Percentiles rank a stretch among this genome's conserved stretches.
Evolutionary conservation across 192 early-diverging fungal genomes (phyloP).

Genomic region (Allomyces macrogynus): DNA sequence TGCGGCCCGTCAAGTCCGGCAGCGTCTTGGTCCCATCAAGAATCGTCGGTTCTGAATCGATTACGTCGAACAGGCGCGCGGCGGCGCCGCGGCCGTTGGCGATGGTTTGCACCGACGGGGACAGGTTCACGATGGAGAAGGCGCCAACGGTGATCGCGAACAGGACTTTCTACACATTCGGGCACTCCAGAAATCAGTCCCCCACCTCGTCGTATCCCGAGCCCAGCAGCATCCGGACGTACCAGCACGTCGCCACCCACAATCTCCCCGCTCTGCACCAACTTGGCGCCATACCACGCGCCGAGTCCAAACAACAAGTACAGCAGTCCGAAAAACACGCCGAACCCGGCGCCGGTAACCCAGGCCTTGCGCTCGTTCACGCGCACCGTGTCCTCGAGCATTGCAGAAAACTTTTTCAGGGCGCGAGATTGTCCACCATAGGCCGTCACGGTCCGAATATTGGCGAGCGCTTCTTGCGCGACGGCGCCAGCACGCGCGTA

Average conservation of each 20-base stretch:
- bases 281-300: conserved; percentile 48
- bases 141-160: conserved; percentile 72
- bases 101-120: conserved; percentile 52
- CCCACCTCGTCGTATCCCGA: too few relatives aligned
- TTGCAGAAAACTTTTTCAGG: conserved; percentile 11
- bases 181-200: too few relatives aligned
- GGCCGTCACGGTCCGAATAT: conserved; percentile 74
- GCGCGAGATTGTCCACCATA: conserved; percentile 63
- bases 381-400: conserved; percentile 33
- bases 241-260: conserved; percentile 33
- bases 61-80: conserved; percentile 49
- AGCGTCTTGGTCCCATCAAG: conserved; percentile 16
- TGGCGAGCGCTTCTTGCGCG: conserved; percentile 62
- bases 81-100: conserved; percentile 63
- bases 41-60: conserved; percentile 63
- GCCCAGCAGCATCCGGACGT: neutral
- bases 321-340: conserved; percentile 49
- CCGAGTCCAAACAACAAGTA: conserved; percentile 59
- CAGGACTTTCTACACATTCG: conserved; percentile 41
- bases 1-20: conserved; percentile 30
- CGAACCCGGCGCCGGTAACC: conserved; percentile 44
- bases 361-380: conserved; percentile 39
- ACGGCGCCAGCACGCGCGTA: conserved; percentile 70
- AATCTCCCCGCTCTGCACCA: conserved; percentile 21
- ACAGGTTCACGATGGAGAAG: conserved; percentile 37